phyloP scores from a whole-genome alignment of 768 basidiomycete genomes.

The Vararia minispora region DNA sequence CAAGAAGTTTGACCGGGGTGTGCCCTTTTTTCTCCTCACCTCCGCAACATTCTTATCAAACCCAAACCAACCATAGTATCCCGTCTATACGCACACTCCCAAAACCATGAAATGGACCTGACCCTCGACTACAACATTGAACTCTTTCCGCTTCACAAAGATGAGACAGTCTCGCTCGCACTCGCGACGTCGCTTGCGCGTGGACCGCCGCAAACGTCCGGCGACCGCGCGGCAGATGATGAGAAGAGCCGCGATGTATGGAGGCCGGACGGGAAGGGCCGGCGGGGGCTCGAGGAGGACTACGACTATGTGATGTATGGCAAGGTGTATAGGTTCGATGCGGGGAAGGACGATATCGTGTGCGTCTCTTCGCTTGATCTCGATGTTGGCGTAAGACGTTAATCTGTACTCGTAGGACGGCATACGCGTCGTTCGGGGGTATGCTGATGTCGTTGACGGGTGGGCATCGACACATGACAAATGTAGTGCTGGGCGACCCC shows the following conservation, averaged over 20 bases:
- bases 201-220: conserved; percentile 34
- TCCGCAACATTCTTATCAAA: not conserved
- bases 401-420: conserved; percentile 47
- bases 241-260: conserved; percentile 71
- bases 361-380: conserved; percentile 28
- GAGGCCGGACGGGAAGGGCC: conserved; percentile 78
- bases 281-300: conserved; percentile 79
- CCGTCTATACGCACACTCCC: conserved; percentile 78
- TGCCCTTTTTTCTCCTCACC: conserved; percentile 19
- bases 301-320: conserved; percentile 99
- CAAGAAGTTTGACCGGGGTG: conserved; percentile 97
- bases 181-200: conserved; percentile 72
- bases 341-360: conserved; percentile 76
- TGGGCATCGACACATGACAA: conserved; percentile 83
- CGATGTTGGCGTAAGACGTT: conserved; percentile 10
- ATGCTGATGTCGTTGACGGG: conserved; percentile 91
- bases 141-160: conserved; percentile 61
- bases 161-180: conserved; percentile 73
- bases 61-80: conserved; percentile 52
- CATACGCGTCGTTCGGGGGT: conserved; percentile 94
- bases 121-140: conserved; percentile 94
- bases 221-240: conserved; percentile 41
- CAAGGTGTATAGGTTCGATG: conserved; percentile 97
- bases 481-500: conserved; percentile 87
- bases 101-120: conserved; percentile 87